These are phyloP conservation scores for Quercus tomentella DNA, from an alignment of 331 rosid species.

Conservation along the genomic window DNA sequence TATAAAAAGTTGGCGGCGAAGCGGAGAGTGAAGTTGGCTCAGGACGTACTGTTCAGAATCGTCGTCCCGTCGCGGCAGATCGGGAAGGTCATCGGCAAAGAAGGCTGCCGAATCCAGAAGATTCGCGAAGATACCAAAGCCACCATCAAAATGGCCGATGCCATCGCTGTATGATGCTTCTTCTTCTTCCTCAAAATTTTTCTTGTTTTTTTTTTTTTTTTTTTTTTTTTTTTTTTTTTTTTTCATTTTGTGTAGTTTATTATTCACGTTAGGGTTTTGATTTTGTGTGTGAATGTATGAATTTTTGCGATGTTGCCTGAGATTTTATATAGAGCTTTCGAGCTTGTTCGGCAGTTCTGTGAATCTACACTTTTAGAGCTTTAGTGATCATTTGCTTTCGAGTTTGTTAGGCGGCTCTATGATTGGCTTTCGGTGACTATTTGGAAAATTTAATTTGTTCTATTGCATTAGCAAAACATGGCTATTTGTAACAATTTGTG, in stretches of 20 bases:
- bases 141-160: slow-evolving; percentile 80
- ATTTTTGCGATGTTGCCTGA: too few species aligned
- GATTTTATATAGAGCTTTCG: too few species aligned
- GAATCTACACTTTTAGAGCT: too few species aligned
- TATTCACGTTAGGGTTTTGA: too few species aligned
- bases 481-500: neutral
- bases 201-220: too few species aligned
- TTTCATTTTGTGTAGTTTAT: neutral
- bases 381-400: too few species aligned
- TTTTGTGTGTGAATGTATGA: too few species aligned
- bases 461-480: neutral
- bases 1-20: slow-evolving; percentile 53
- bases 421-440: neutral
- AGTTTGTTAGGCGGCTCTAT: too few species aligned
- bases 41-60: slow-evolving; percentile 79
- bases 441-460: neutral
- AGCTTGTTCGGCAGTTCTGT: too few species aligned
- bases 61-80: slow-evolving; percentile 87
- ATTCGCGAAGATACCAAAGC: slow-evolving; percentile 81
- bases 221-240: neutral
- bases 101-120: slow-evolving; percentile 80
- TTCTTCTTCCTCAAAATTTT: neutral
- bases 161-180: slow-evolving; percentile 48
- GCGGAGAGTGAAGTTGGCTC: slow-evolving; percentile 47
- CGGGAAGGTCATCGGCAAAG: slow-evolving; percentile 96